These are phyloP conservation scores for Suhomyces bribrorum DNA, from an alignment of 1,139 yeast species.

Conservation along the genomic window DNA sequence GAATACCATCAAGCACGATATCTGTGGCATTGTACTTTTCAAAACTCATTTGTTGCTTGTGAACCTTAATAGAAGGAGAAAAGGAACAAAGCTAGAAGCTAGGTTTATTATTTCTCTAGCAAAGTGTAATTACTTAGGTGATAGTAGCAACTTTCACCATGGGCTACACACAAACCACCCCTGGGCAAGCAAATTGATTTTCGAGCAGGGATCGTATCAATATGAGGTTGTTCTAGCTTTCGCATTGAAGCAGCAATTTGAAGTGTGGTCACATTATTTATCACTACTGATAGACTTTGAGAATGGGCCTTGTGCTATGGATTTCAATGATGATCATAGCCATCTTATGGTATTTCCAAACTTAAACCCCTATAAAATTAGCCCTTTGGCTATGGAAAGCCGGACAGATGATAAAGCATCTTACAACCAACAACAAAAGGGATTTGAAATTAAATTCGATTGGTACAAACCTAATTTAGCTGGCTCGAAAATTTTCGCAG, in stretches of 20 bases:
- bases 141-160: slow-evolving; percentile 27
- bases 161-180: slow-evolving; percentile 41
- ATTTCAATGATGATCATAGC: slow-evolving; percentile 21
- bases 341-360: slow-evolving; percentile 17
- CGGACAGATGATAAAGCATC: slow-evolving; percentile 15
- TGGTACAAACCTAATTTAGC: slow-evolving; percentile 6
- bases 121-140: slow-evolving; percentile 27
- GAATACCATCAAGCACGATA: slow-evolving; percentile 17
- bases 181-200: slow-evolving; percentile 42
- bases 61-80: slow-evolving; percentile 20
- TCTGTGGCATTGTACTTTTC: slow-evolving; percentile 47
- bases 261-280: slow-evolving; percentile 44
- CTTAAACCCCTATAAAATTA: slow-evolving; percentile 20
- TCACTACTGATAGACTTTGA: slow-evolving; percentile 34
- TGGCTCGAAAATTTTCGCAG: slow-evolving; percentile 1
- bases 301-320: slow-evolving; percentile 43
- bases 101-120: slow-evolving; percentile 52
- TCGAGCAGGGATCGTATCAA: slow-evolving; percentile 42
- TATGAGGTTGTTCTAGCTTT: slow-evolving; percentile 50
- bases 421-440: slow-evolving; percentile 18
- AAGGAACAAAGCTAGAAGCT: slow-evolving; percentile 26
- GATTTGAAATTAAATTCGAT: slow-evolving; percentile 12
- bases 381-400: slow-evolving; percentile 7
- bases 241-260: slow-evolving; percentile 32
- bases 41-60: slow-evolving; percentile 49